Conservation (phyloP, 1,139 yeast genomes). For the Suhomyces atakaporum region DNA sequence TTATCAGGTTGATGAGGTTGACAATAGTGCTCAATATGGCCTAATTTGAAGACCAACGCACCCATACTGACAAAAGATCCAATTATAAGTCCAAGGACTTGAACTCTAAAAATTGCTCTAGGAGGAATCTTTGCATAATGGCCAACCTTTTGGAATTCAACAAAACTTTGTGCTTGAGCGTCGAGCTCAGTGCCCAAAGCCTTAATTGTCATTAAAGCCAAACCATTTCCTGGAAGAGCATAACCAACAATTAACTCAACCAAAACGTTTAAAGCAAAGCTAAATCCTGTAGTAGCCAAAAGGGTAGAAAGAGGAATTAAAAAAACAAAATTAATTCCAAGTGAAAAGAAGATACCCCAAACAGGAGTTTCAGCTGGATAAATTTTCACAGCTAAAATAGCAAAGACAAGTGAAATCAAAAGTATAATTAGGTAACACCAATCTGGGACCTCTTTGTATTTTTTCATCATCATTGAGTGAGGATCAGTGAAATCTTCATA, state of each 20-base stretch:
- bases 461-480: slow-evolving; percentile 18
- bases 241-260: slow-evolving; percentile 26
- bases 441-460: slow-evolving; percentile 24
- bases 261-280: slow-evolving; percentile 24
- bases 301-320: slow-evolving; percentile 24
- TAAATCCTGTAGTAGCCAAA: slow-evolving; percentile 20
- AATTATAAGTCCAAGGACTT: slow-evolving; percentile 31
- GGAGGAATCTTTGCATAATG: slow-evolving; percentile 41
- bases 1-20: slow-evolving; percentile 29
- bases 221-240: slow-evolving; percentile 26
- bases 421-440: slow-evolving; percentile 19
- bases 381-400: slow-evolving; percentile 20
- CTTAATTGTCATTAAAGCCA: slow-evolving; percentile 24
- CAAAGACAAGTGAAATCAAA: slow-evolving; percentile 17
- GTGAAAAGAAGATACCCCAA: slow-evolving; percentile 25
- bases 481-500: slow-evolving; percentile 21
- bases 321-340: slow-evolving; percentile 25
- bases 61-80: slow-evolving; percentile 28
- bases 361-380: slow-evolving; percentile 26
- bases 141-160: slow-evolving; percentile 38
- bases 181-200: slow-evolving; percentile 29
- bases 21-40: slow-evolving; percentile 30
- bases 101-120: slow-evolving; percentile 36
- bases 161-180: slow-evolving; percentile 38
- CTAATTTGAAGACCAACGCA: slow-evolving; percentile 34